A percentile compares a stretch with the other conserved stretches of the same genome.
These are phyloP conservation scores for Helotiales sp. DNA, from an alignment of 2,329 filamentous ascomycete species.

Conservation along the genomic window DNA sequence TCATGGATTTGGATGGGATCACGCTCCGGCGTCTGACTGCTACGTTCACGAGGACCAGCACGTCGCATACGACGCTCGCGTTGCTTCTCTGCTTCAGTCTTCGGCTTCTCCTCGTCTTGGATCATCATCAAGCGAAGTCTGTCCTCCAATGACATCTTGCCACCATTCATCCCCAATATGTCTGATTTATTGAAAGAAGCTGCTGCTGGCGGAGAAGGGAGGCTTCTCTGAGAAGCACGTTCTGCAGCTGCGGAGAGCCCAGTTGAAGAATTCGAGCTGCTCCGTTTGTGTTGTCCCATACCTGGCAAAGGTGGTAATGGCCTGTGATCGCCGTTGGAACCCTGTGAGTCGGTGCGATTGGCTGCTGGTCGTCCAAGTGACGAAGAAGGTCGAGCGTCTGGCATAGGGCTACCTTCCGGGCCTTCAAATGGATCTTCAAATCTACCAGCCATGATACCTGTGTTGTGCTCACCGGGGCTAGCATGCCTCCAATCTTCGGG, in stretches of 20 bases:
- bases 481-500: constrained; percentile 93
- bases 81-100: constrained; percentile 64
- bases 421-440: constrained; percentile 66
- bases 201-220: constrained; percentile 71
- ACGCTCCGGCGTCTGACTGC: constrained; percentile 36
- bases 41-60: constrained; percentile 51
- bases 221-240: constrained; percentile 65
- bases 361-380: constrained; percentile 50
- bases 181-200: constrained; percentile 73
- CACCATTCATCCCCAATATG: constrained; percentile 71
- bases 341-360: constrained; percentile 68
- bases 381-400: constrained; percentile 44
- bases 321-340: constrained; percentile 77
- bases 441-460: constrained; percentile 26
- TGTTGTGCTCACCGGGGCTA: constrained; percentile 44
- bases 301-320: constrained; percentile 85
- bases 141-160: constrained; percentile 82
- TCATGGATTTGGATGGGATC: constrained; percentile 45
- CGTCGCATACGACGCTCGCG: constrained; percentile 69
- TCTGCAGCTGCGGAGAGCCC: constrained; percentile 73
- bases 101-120: constrained; percentile 61
- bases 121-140: constrained; percentile 87
- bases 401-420: constrained; percentile 64
- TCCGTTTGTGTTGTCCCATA: constrained; percentile 44
- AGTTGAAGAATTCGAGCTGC: constrained; percentile 54